Percentiles rank a stretch among this genome's conserved stretches.
Evolutionary conservation across 345 rosid genomes (phyloP).

Genomic region (Aquilaria yunnanensis): DNA sequence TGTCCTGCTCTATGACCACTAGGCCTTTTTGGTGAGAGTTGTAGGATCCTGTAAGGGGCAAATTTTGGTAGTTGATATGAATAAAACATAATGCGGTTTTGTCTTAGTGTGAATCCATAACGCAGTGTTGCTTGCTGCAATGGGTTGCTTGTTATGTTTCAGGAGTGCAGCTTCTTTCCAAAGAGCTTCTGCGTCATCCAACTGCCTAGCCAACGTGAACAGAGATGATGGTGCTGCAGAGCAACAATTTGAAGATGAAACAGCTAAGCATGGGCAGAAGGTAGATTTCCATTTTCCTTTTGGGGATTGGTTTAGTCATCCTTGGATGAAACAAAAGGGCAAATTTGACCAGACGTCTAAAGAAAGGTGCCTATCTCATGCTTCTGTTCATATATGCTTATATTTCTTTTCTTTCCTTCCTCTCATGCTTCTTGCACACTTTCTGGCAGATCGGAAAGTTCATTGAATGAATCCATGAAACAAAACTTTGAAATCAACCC

Average conservation of each 20-base stretch:
- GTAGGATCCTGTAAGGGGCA: too few species aligned
- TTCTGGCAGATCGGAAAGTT: slow-evolving; percentile 23
- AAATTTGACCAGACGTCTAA: slow-evolving; percentile 25
- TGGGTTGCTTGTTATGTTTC: slow-evolving; percentile 13
- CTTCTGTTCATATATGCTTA: slow-evolving; percentile 2
- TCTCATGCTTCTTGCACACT: slow-evolving; percentile 6
- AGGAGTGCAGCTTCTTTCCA: slow-evolving; percentile 75
- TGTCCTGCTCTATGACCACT: too few species aligned
- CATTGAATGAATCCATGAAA: slow-evolving; percentile 25
- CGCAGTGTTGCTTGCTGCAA: background rate
- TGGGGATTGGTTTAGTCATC: slow-evolving; percentile 55
- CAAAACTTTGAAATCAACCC: slow-evolving; percentile 47
- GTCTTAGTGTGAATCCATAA: too few species aligned
- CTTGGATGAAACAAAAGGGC: slow-evolving; percentile 34
- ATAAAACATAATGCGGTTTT: too few species aligned
- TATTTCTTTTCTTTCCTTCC: background rate
- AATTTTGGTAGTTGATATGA: too few species aligned
- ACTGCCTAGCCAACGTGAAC: slow-evolving; percentile 28
- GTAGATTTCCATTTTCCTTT: slow-evolving; percentile 51
- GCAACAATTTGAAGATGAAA: slow-evolving; percentile 30
- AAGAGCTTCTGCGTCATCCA: slow-evolving; percentile 47
- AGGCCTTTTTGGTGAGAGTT: too few species aligned
- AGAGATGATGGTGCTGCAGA: slow-evolving; percentile 27
- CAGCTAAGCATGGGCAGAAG: slow-evolving; percentile 21
- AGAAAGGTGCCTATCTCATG: slow-evolving; percentile 25